Evolutionary conservation across 2,329 filamentous ascomycete species (phyloP), one percentile per base, ranked within the genome.

Genomic region (Trichoderma afroharzianum): DNA sequence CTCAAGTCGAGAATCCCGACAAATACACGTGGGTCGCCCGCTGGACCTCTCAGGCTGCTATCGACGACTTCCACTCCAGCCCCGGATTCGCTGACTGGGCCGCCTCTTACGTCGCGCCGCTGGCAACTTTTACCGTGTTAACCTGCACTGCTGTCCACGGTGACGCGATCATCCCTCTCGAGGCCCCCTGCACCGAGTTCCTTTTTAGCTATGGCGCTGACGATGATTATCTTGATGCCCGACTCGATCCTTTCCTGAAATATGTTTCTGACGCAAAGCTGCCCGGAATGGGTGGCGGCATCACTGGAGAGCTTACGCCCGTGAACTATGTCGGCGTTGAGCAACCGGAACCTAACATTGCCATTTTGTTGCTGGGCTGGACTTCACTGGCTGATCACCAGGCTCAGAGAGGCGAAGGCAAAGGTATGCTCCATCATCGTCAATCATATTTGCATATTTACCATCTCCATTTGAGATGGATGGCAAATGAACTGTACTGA

Each of bases 21-120:
- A 75, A 73, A 39, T 81, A 78, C 77, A 74, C 79, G 61, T 76
- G 80, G 69, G 75, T 80, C 63, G 76, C 81, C 32, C 77, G 77
- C 68, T 83, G 82, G 82, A 72, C 75, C 57, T 81, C 80, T 9
- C 69, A 73, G 8, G 75, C 75, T 43, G 79, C 79, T 61, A 78
- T 81, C 74, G 75, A 78, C 71, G 80, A 80, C 72, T 86, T 85
- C 73, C 79, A 82, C 72, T 79, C 80, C 71, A 83, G 82, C 7
- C 80, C 81, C 30, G 80, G 78, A 72, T 82, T 81, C 68, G 80
- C 81, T 63, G 82, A 80, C 74, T 83, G 82, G 76, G 78, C 83
- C 21, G 80, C 80, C 50, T 80, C 81, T 9, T 75, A 82, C 53
- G 77, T 76, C 64, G 78, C 80, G 72, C 68, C 81, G n/a, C 72